Conservation (phyloP, 768 basidiomycete genomes). For the Punctularia strigosozonata region DNA sequence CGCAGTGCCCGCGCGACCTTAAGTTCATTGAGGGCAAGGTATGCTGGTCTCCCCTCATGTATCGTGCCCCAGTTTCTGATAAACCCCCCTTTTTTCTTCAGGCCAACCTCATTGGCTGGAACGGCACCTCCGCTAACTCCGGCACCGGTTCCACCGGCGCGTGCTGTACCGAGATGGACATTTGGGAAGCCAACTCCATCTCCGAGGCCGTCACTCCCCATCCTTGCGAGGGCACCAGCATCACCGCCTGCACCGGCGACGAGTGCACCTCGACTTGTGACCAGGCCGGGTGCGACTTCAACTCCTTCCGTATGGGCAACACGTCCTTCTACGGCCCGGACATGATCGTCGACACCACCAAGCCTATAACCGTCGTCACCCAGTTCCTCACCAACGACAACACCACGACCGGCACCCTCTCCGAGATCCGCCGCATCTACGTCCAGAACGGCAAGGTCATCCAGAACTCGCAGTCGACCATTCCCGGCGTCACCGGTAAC, state of each 20-base stretch:
- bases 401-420: constrained; percentile 33
- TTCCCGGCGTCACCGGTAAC: constrained; percentile 32
- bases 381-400: constrained; percentile 40
- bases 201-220: constrained; percentile 39
- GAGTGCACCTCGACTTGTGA: constrained; percentile 33
- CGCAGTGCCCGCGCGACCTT: constrained; percentile 41
- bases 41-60: constrained; percentile 7
- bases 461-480: constrained; percentile 34
- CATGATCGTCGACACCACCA: constrained; percentile 35
- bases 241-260: constrained; percentile 29
- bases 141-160: constrained; percentile 32
- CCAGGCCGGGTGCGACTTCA: constrained; percentile 49
- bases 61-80: background rate
- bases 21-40: constrained; percentile 43
- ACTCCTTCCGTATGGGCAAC: constrained; percentile 46
- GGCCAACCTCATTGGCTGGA: constrained; percentile 36
- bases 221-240: constrained; percentile 27
- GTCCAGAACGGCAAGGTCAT: constrained; percentile 42
- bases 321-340: constrained; percentile 35
- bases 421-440: constrained; percentile 42
- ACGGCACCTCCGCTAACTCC: constrained; percentile 27
- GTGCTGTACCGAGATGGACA: constrained; percentile 46
- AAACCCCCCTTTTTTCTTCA: constrained; percentile 9
- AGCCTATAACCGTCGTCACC: constrained; percentile 44
- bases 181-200: constrained; percentile 44